Evolutionary conservation across 2,329 filamentous ascomycete species (phyloP).

Genomic region (Talaromyces sp.): DNA sequence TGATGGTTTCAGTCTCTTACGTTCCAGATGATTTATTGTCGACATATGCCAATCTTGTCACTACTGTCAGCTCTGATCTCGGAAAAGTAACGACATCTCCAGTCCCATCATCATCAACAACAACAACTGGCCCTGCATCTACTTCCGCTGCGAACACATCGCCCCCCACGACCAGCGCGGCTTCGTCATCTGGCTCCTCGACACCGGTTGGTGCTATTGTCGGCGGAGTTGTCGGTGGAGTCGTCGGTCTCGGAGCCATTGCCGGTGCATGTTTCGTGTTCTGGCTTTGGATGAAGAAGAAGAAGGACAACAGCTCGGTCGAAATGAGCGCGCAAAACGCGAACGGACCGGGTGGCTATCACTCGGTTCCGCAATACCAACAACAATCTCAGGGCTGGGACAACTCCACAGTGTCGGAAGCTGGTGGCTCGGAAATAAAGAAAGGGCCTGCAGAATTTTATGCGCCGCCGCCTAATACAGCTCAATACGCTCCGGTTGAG

Average conservation of each 20-base stretch:
- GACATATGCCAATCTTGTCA: neutral
- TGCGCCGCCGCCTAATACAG: neutral
- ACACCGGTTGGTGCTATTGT: slow-evolving; percentile 11
- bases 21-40: neutral
- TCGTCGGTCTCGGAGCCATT: slow-evolving; percentile 12
- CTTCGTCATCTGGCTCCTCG: neutral
- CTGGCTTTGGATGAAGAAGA: slow-evolving; percentile 13
- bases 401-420: neutral
- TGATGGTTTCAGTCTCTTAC: neutral
- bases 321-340: neutral
- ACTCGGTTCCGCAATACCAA: neutral
- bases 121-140: neutral
- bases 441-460: neutral
- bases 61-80: neutral
- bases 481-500: neutral
- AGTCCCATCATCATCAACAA: neutral
- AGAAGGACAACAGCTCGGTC: neutral
- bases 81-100: neutral
- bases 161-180: neutral
- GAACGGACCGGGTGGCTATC: neutral
- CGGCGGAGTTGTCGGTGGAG: slow-evolving; percentile 15
- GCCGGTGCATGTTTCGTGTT: slow-evolving; percentile 12
- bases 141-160: neutral
- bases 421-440: neutral
- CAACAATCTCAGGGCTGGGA: neutral